These are phyloP conservation scores for Heliosperma pusillum DNA, from an alignment of 148 eudicot genomes.

Conservation along the genomic window DNA sequence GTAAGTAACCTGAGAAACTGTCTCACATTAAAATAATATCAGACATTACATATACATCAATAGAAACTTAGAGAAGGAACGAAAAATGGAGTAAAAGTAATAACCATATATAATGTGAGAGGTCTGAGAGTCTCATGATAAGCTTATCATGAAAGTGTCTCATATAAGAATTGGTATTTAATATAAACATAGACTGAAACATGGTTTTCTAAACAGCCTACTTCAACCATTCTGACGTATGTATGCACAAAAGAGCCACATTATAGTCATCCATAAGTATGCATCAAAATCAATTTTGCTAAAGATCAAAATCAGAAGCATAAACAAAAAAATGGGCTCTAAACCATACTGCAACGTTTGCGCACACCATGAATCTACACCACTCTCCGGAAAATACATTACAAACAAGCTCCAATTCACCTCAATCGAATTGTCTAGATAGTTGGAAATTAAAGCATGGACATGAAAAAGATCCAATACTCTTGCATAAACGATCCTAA, in stretches of 20 bases:
- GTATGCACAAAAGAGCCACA: not conserved
- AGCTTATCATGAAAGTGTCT: too few species aligned
- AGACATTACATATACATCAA: too few species aligned
- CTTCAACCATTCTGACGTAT: not conserved
- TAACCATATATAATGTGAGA: too few species aligned
- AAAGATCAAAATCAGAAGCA: not conserved
- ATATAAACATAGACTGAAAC: not conserved
- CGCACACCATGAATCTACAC: slow-evolving; percentile 39
- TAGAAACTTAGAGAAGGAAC: too few species aligned
- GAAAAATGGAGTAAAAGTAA: too few species aligned
- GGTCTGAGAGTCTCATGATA: too few species aligned
- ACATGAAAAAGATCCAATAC: not conserved
- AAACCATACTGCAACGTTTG: not conserved
- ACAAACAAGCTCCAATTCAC: not conserved
- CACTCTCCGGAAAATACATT: slow-evolving; percentile 47
- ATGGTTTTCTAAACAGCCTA: not conserved
- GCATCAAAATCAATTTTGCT: not conserved
- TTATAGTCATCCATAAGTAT: not conserved
- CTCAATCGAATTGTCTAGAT: too few species aligned
- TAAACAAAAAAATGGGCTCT: not conserved
- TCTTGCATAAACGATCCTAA: not conserved
- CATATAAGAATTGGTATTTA: not conserved
- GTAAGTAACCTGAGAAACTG: too few species aligned
- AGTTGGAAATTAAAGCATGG: not conserved
- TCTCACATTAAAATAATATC: too few species aligned